phyloP scores from a whole-genome alignment of 2,329 filamentous ascomycete genomes.

The Herpotrichia juniperi region DNA sequence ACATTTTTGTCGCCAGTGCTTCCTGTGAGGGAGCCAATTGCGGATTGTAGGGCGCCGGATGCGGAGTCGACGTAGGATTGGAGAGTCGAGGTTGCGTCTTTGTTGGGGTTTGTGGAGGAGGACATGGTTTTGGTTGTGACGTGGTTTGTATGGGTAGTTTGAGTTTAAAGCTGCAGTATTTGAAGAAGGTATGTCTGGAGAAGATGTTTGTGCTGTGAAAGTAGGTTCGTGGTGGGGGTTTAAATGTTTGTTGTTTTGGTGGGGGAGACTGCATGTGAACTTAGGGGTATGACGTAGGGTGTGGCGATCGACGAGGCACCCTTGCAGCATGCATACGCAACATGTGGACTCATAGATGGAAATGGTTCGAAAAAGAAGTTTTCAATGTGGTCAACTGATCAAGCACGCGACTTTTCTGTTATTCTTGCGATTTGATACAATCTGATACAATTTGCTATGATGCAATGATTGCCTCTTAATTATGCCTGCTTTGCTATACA shows the following conservation, averaged over 20 bases:
- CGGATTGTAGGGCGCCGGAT: constrained; percentile 73
- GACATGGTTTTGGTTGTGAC: constrained; percentile 49
- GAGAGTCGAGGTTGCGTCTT: constrained; percentile 71
- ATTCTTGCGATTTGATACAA: neutral
- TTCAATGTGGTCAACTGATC: constrained; percentile 6
- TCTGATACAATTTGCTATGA: constrained; percentile 1
- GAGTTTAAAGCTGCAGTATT: neutral
- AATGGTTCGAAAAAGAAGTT: neutral
- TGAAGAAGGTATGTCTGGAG: neutral
- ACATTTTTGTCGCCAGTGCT: constrained; percentile 69
- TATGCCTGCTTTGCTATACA: neutral
- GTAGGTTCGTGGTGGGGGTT: neutral
- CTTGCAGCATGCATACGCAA: no score
- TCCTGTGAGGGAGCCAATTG: constrained; percentile 75
- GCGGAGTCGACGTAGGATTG: constrained; percentile 71
- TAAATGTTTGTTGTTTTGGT: no score
- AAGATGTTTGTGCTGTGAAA: neutral
- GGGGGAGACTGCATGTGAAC: neutral
- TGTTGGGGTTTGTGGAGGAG: constrained; percentile 52
- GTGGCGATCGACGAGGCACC: neutral
- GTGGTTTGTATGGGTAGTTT: constrained; percentile 1
- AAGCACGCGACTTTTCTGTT: neutral
- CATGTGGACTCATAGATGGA: neutral
- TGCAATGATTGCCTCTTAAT: constrained; percentile 4
- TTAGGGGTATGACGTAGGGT: neutral